Percentiles rank a stretch among this genome's conserved stretches.
Conservation (phyloP, 148 eudicot species). For the Vaccinium macrocarpon region DNA sequence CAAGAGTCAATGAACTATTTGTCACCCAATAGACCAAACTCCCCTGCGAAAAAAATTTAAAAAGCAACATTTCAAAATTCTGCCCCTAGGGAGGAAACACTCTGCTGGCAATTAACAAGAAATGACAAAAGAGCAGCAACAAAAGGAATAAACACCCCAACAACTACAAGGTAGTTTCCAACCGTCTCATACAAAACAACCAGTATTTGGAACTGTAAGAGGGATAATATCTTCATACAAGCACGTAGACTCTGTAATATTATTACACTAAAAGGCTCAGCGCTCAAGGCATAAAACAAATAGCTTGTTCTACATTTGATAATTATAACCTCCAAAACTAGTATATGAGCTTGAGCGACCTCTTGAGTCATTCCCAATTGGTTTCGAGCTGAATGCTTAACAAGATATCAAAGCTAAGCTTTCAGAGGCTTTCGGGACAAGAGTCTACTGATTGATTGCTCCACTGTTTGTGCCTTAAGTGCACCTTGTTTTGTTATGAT, state of each 20-base stretch:
- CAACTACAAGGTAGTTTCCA: not conserved
- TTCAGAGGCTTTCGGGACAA: no score
- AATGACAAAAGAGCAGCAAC: not conserved
- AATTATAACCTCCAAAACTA: no score
- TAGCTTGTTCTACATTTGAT: not conserved
- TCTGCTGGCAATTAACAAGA: not conserved
- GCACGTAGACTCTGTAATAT: not conserved
- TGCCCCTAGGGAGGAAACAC: not conserved
- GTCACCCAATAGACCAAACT: constrained; percentile 81
- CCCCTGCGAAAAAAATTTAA: constrained; percentile 50
- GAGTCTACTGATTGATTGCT: no score
- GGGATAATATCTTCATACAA: not conserved
- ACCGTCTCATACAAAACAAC: not conserved
- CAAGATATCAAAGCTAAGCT: no score
- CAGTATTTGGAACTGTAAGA: not conserved
- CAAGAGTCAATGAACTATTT: constrained; percentile 53
- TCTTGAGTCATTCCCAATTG: no score
- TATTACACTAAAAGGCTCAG: not conserved
- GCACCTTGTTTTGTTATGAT: no score
- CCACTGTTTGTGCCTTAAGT: no score
- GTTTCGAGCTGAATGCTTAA: no score
- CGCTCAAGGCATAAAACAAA: not conserved
- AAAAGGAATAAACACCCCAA: not conserved
- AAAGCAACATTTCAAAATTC: constrained; percentile 11
- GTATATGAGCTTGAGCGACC: no score